Conservation (phyloP, 495 filamentous ascomycete genomes). For the Choiromyces venosus region DNA sequence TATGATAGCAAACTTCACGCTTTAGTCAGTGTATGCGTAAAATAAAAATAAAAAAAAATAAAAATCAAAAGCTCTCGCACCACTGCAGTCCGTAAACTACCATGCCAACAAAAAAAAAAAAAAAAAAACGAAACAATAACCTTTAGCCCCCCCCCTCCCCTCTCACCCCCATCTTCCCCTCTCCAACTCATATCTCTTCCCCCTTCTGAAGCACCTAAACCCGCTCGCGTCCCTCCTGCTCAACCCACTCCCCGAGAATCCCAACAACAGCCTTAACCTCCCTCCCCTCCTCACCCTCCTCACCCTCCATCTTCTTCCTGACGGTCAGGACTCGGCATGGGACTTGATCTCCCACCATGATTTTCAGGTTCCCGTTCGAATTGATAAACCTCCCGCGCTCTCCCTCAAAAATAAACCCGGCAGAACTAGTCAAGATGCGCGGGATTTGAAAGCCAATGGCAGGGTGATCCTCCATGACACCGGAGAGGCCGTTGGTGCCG, state of each 20-base stretch:
- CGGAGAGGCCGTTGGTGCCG: background rate
- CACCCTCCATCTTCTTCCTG: background rate
- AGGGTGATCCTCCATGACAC: background rate
- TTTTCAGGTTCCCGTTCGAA: background rate
- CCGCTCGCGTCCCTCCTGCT: background rate
- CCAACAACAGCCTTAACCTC: background rate
- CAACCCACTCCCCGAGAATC: background rate
- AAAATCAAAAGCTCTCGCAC: background rate
- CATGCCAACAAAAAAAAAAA: background rate
- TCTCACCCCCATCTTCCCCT: no score
- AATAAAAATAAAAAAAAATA: no score
- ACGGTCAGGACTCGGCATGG: background rate
- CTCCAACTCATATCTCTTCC: background rate
- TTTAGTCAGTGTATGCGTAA: background rate
- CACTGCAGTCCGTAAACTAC: background rate
- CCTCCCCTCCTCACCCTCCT: background rate
- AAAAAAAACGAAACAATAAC: background rate
- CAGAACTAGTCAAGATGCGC: background rate
- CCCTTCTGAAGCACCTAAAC: background rate
- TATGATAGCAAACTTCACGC: background rate
- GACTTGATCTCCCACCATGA: background rate
- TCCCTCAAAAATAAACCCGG: background rate
- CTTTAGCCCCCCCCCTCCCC: background rate
- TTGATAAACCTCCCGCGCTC: background rate
- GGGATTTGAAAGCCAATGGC: background rate